Evolutionary conservation across 768 basidiomycete species (phyloP).

Genomic region (Cystobasidium onofrii): DNA sequence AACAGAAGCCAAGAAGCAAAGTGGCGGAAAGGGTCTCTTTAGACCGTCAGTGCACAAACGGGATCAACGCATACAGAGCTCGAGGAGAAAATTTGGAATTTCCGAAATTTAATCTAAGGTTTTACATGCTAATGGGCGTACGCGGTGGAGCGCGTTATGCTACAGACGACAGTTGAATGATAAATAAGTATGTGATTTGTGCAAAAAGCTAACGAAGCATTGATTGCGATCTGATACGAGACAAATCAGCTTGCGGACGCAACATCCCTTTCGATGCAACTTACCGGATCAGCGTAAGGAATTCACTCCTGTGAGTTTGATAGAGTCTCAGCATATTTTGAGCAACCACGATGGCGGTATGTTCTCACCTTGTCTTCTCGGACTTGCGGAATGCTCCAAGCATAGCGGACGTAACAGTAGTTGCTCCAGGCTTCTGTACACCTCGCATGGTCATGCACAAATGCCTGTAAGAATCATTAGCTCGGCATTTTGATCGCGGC

Average conservation of each 20-base stretch:
- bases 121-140: background rate
- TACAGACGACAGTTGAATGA: slow-evolving; percentile 20
- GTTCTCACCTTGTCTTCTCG: slow-evolving; percentile 96
- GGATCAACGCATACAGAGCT: no score
- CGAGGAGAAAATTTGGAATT: no score
- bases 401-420: slow-evolving; percentile 96
- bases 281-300: slow-evolving; percentile 20
- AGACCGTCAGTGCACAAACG: no score
- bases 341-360: slow-evolving; percentile 79
- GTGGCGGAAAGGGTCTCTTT: background rate
- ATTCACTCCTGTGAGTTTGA: slow-evolving; percentile 3
- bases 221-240: background rate
- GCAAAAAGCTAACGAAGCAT: background rate
- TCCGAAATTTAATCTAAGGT: no score
- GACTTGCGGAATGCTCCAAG: slow-evolving; percentile 96
- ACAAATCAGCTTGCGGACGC: background rate
- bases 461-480: slow-evolving; percentile 54
- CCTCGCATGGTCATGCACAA: slow-evolving; percentile 99
- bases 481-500: slow-evolving; percentile 7
- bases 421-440: slow-evolving; percentile 93
- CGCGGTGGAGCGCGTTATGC: slow-evolving; percentile 11
- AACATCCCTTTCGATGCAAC: background rate
- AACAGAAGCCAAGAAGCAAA: background rate
- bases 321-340: slow-evolving; percentile 30
- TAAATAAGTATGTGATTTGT: background rate